Base-by-base conservation (phyloP, 306 rosid genomes). In the Comarum palustre region DNA sequence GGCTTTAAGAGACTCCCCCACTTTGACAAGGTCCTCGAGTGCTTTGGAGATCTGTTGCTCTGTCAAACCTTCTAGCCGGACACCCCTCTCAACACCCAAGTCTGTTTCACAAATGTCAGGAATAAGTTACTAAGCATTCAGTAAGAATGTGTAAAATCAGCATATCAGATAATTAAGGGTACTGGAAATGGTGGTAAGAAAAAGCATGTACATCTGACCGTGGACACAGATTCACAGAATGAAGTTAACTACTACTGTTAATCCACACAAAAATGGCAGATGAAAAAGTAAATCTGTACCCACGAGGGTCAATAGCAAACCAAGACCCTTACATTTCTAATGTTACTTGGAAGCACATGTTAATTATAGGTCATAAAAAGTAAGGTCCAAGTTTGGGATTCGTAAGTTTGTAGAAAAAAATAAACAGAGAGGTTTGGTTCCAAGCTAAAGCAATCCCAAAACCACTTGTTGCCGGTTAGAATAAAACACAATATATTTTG, bases 11-110 rank as follows among this genome's bases (percentile, higher is more conserved):
- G 92, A 77, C 75, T 80, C 79, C 74, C 97, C 91, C 0, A 77
- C 92, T 82, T 88, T 91, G 10, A 69, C 92, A 34, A 94, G 82
- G 63, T 91, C 93, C 85, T 94, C 89, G 8, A 91, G 96, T 22
- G 92, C 87, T 92, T 94, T 94, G 5, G 64, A 81, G 82, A 94
- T 94, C 65, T 89, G 96, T 24, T 80, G 77, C 83, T 95, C 99
- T 3, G 88, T 71, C 80, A 91, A 78, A 54, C 97, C 99, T 77
- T 91, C 99, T 78, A 94, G 76, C 68, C 80, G 89, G 77, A 92
- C 81, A 71, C 90, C 90, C 81, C 85, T 91, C 81, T 91, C 96
- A 58, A 91, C 89, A 8, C 99, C 99, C 86, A 87, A 63, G 78
- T 91, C 99, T 95, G 70, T 20, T 45, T 41, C 22, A 66, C n/a